Evolutionary conservation across 2,329 filamentous ascomycete genomes (phyloP).

Genomic region (Ophiostoma sp.): DNA sequence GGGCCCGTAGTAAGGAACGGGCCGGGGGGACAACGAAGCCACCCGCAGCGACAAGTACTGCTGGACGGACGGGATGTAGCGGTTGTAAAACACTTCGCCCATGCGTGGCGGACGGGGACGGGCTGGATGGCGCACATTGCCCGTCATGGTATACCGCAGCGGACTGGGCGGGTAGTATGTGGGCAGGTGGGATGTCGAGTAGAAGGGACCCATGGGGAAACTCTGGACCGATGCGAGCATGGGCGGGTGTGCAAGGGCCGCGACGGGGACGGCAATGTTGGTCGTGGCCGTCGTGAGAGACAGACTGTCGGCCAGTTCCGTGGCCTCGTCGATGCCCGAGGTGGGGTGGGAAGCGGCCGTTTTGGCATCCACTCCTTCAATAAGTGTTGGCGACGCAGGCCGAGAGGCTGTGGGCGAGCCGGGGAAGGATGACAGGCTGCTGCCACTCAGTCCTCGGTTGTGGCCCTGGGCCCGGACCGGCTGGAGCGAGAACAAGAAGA

Average conservation of each 20-base stretch:
- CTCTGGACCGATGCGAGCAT: constrained; percentile 39
- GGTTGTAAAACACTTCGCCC: constrained; percentile 87
- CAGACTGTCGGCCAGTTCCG: neutral
- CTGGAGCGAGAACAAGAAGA: constrained; percentile 84
- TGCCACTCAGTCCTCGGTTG: neutral
- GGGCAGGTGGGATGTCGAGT: constrained; percentile 79
- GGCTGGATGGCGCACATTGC: constrained; percentile 78
- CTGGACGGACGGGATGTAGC: constrained; percentile 76
- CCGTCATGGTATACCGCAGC: constrained; percentile 75
- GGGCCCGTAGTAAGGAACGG: constrained; percentile 66
- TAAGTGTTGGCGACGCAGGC: constrained; percentile 51
- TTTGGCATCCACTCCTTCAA: neutral
- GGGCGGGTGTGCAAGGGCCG: constrained; percentile 36
- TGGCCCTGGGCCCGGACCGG: constrained; percentile 46
- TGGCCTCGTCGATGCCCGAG: constrained; percentile 20
- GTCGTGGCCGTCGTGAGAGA: constrained; percentile 22
- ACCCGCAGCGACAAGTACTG: constrained; percentile 90
- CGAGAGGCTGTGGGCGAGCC: constrained; percentile 56
- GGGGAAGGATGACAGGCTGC: constrained; percentile 40
- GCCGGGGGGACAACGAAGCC: constrained; percentile 66
- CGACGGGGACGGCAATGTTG: constrained; percentile 6
- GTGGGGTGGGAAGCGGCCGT: neutral
- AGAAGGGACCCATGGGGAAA: constrained; percentile 67
- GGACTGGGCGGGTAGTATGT: constrained; percentile 88
- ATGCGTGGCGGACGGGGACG: constrained; percentile 86